Percentiles rank a stretch among this genome's conserved stretches.
These are phyloP conservation scores for Eustoma russellianum DNA, from an alignment of 257 asterid species.

Conservation along the genomic window DNA sequence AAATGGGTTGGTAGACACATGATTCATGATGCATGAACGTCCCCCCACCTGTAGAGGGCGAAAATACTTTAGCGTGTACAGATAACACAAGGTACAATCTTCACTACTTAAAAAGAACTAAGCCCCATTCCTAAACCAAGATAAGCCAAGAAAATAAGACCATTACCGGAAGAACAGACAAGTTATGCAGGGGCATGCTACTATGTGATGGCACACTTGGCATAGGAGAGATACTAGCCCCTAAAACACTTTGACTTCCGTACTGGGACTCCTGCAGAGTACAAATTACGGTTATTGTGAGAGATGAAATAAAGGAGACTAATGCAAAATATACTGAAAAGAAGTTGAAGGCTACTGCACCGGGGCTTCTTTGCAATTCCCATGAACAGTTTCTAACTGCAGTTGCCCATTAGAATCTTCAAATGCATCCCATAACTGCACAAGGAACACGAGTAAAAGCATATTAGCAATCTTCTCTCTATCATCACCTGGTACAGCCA, in stretches of 20 bases:
- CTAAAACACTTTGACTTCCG: constrained; percentile 21
- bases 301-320: constrained; percentile 15
- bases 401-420: constrained; percentile 31
- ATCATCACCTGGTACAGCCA: background rate
- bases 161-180: constrained; percentile 26
- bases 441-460: constrained; percentile 6
- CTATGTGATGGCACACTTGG: constrained; percentile 28
- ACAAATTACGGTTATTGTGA: constrained; percentile 16
- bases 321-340: constrained; percentile 26
- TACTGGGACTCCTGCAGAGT: constrained; percentile 32
- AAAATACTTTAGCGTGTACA: constrained; percentile 9
- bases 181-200: constrained; percentile 24
- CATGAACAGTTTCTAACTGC: constrained; percentile 16
- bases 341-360: constrained; percentile 27
- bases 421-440: constrained; percentile 72
- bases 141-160: constrained; percentile 18
- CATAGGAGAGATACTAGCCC: constrained; percentile 23
- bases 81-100: background rate
- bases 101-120: background rate
- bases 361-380: constrained; percentile 22
- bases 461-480: background rate
- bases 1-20: constrained; percentile 64
- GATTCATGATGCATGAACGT: constrained; percentile 31
- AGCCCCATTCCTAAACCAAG: background rate
- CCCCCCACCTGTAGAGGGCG: constrained; percentile 36